phyloP scores from a whole-genome alignment of 495 filamentous ascomycete genomes.

The Tricharina praecox region DNA sequence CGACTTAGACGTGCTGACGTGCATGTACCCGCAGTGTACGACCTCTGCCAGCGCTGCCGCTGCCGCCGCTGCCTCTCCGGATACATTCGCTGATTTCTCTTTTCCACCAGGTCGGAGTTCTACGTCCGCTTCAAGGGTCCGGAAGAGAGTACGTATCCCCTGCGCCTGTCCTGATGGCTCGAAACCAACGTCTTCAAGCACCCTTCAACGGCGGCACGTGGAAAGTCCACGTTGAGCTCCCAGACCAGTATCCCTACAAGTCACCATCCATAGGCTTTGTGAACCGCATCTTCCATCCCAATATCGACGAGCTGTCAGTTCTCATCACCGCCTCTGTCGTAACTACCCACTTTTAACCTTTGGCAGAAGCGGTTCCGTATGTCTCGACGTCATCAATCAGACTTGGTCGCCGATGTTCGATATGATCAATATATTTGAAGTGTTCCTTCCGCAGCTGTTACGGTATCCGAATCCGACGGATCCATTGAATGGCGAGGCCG shows the following conservation, averaged over 20 bases:
- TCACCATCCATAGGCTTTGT: slow-evolving; percentile 95
- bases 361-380: slow-evolving; percentile 81
- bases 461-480: slow-evolving; percentile 97
- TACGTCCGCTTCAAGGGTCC: slow-evolving; percentile 95
- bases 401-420: slow-evolving; percentile 99
- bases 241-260: slow-evolving; percentile 96
- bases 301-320: slow-evolving; percentile 93
- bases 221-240: slow-evolving; percentile 96
- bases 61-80: no score
- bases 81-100: slow-evolving; percentile 5
- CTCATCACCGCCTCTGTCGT: neutral
- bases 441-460: slow-evolving; percentile 90
- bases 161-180: no score
- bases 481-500: slow-evolving; percentile 89
- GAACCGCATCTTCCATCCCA: slow-evolving; percentile 96
- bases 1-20: neutral
- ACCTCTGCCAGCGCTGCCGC: neutral
- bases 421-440: slow-evolving; percentile 99
- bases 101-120: slow-evolving; percentile 93
- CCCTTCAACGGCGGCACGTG: slow-evolving; percentile 83
- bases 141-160: slow-evolving; percentile 59
- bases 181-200: slow-evolving; percentile 41
- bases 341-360: no score
- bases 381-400: slow-evolving; percentile 97
- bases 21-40: neutral